Conservation (phyloP, 108 stramenopile genomes). For the Pseudonitzschia multistriata region DNA sequence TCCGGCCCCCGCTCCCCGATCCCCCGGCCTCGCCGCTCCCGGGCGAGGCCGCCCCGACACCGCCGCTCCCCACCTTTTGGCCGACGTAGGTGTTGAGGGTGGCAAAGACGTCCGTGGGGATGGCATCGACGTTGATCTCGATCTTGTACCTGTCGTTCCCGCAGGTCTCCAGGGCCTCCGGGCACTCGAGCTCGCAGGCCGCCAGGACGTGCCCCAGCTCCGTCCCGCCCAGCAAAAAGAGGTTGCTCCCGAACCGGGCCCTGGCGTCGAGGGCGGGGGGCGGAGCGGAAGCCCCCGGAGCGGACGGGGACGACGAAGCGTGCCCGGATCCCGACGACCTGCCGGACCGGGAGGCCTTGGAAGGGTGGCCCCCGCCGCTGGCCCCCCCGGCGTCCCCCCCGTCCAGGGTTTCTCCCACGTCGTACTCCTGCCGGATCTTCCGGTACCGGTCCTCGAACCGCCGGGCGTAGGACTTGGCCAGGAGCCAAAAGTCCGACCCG, state of each 20-base stretch:
- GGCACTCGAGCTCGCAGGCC: conserved; percentile 81
- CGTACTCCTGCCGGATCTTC: conserved; percentile 65
- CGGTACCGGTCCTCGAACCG: conserved; percentile 88
- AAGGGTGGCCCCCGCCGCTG: background rate
- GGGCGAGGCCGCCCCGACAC: background rate
- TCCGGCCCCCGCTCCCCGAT: background rate
- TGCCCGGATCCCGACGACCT: background rate
- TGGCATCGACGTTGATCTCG: conserved; percentile 88
- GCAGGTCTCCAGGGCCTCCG: conserved; percentile 71
- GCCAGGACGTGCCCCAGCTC: conserved; percentile 84
- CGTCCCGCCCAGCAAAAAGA: conserved; percentile 80
- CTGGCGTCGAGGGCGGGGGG: conserved; percentile 66
- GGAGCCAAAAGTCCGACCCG: conserved; percentile 70
- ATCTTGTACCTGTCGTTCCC: conserved; percentile 45
- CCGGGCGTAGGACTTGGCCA: conserved; percentile 72
- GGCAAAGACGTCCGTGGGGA: conserved; percentile 73
- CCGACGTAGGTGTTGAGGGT: conserved; percentile 63
- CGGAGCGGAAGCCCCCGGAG: background rate
- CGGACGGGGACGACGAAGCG: background rate
- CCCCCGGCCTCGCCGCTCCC: background rate
- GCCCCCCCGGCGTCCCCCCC: background rate
- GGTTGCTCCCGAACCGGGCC: conserved; percentile 70
- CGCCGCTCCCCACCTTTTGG: conserved; percentile 23
- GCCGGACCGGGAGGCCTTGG: background rate
- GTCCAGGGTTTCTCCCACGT: background rate